phyloP scores from a whole-genome alignment of 805 yeast genomes.

The Metschnikowia dekortorum region DNA sequence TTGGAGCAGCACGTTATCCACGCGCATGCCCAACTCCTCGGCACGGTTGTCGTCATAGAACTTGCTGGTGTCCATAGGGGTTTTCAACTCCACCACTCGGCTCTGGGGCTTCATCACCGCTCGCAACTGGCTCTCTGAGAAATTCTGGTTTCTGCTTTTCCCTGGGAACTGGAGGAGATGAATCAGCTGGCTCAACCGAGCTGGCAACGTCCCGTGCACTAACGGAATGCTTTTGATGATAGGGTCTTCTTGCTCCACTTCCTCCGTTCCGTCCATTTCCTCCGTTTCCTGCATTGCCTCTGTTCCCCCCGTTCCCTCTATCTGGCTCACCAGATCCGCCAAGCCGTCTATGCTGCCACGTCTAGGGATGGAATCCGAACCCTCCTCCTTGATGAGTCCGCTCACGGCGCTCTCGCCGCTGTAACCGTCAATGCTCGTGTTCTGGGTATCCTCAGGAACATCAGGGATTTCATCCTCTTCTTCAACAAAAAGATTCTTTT shows the following conservation, averaged over 20 bases:
- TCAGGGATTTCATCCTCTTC: conserved; percentile 16
- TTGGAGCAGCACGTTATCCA: conserved; percentile 56
- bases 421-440: neutral
- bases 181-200: conserved; percentile 22
- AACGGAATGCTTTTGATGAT: conserved; percentile 38
- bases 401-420: neutral
- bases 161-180: conserved; percentile 43
- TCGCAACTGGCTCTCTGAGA: conserved; percentile 29
- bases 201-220: conserved; percentile 23
- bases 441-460: conserved; percentile 1
- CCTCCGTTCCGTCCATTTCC: neutral
- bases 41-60: conserved; percentile 66
- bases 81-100: conserved; percentile 65
- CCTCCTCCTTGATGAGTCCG: neutral
- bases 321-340: too few relatives aligned
- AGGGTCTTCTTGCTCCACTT: conserved; percentile 29
- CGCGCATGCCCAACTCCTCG: conserved; percentile 57
- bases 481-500: conserved; percentile 14
- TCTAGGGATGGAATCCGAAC: neutral
- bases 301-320: neutral
- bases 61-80: conserved; percentile 64
- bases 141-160: conserved; percentile 42
- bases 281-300: neutral
- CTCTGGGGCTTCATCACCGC: conserved; percentile 59
- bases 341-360: neutral